phyloP scores from a whole-genome alignment of 129 eudicot genomes.

The Tanacetum coccineum region DNA sequence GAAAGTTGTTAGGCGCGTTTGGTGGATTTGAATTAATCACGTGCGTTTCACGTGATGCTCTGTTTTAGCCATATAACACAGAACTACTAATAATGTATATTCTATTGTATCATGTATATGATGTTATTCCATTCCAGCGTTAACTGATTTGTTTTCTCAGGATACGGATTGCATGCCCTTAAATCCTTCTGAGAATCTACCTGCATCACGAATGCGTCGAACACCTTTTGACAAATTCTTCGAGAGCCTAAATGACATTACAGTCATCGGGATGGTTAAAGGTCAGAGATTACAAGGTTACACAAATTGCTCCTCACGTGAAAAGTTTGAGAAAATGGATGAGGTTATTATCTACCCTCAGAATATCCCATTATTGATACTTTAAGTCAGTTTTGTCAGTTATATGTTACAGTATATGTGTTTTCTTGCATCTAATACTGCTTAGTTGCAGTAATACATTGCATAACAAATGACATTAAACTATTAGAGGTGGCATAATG shows the following conservation, averaged over 20 bases:
- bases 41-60: too few species aligned
- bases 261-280: slow-evolving; percentile 39
- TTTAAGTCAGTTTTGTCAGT: too few species aligned
- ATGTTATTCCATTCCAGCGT: not conserved
- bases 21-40: too few species aligned
- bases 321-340: slow-evolving; percentile 39
- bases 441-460: slow-evolving; percentile 3
- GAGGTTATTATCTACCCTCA: slow-evolving; percentile 11
- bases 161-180: slow-evolving; percentile 95
- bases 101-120: not conserved
- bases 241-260: slow-evolving; percentile 55
- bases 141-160: slow-evolving; percentile 37
- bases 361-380: too few species aligned
- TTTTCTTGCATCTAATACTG: slow-evolving; percentile 3
- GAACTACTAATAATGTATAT: not conserved
- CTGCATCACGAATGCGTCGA: slow-evolving; percentile 54
- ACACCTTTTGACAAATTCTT: slow-evolving; percentile 47
- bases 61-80: too few species aligned
- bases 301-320: slow-evolving; percentile 36
- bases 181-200: slow-evolving; percentile 79
- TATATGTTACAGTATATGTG: not conserved
- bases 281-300: slow-evolving; percentile 42
- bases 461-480: not conserved
- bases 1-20: too few species aligned
- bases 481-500: not conserved